Base-by-base conservation (phyloP, 306 rosid genomes). In the Glycine soja region DNA sequence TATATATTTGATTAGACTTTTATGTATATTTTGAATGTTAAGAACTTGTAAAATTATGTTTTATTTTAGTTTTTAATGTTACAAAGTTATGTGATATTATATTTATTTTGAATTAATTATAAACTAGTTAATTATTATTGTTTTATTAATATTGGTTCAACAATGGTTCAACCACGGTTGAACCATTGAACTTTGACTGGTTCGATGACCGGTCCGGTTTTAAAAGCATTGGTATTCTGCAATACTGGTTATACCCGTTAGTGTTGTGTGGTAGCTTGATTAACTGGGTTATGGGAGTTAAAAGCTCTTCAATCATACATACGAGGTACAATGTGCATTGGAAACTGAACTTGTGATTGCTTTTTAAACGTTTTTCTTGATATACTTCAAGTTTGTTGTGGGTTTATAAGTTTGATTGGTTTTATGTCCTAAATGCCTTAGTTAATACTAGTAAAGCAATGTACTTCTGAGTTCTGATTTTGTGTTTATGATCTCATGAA, bases 401-500 rank as follows among this genome's bases (percentile, higher is more conserved):
- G 59, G 54, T 62, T 62, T 64, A 12, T 70, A 38, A 38, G 43
- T 38, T 38, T 38, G 43, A 4, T 38, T 38, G 53, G 65, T 64
- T 57, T 70, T 47, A 13, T 65, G 30, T 66, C 63, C n/a, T 40
- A 65, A 80, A 34, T 10, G 10, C 48, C 18, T 52, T 18, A 40
- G 7, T 66, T 45, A 66, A 50, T 77, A 15, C 52, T 24, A 54
- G 8, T 47, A 52, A 47, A 58, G 18, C 47, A 45, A 10, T 63
- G 59, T 73, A 10, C 68, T 81, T 40, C 74, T 70, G 46, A 30
- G 59, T 77, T 40, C 74, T 74, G 45, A 48, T 78, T 24, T 24
- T 81, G 52, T 64, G 65, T 75, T 8, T 24, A 53, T 78, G 47
- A 18, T 87, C 68, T 80, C 64, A 54, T 80, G 42, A 77, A 43